phyloP scores from a whole-genome alignment of 1,284 basidiomycete species.

The Marasmius tenuissimus region DNA sequence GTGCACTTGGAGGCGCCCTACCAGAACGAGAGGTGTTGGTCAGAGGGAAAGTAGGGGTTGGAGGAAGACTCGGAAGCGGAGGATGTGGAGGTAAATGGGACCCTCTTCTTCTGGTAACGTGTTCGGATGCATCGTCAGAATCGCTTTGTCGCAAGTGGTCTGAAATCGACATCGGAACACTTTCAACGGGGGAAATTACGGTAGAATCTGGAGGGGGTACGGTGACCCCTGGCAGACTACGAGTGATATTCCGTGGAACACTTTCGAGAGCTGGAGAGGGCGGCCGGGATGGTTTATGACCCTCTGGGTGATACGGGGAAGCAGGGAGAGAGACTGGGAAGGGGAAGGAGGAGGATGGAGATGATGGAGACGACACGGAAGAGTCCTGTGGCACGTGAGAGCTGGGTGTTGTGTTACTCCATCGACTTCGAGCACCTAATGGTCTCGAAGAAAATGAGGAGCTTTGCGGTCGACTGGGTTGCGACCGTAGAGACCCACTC shows the following conservation, averaged over 20 bases:
- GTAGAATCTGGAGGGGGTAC: constrained; percentile 10
- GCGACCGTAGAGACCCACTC: neutral
- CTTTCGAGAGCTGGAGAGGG: constrained; percentile 13
- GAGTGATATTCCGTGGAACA: neutral
- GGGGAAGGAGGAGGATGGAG: constrained; percentile 32
- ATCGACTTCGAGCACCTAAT: constrained; percentile 23
- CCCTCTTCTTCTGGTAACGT: constrained; percentile 29
- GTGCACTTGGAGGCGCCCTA: neutral
- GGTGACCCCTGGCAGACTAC: neutral
- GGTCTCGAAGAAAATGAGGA: neutral
- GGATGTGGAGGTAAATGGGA: constrained; percentile 50
- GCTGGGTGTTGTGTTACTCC: constrained; percentile 36
- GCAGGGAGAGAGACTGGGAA: constrained; percentile 43
- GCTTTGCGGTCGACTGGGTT: neutral
- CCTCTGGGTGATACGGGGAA: constrained; percentile 34
- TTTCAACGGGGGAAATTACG: constrained; percentile 59
- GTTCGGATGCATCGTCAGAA: constrained; percentile 42
- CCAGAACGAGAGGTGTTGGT: neutral
- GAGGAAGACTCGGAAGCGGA: constrained; percentile 39
- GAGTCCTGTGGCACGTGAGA: constrained; percentile 20
- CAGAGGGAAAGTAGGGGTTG: constrained; percentile 9
- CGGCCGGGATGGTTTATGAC: constrained; percentile 16
- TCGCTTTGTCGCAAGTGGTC: constrained; percentile 60
- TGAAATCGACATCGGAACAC: constrained; percentile 66
- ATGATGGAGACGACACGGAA: constrained; percentile 23